Evolutionary conservation across 169 alveolate species (phyloP).

Genomic region (Hepatocystis sp.): DNA sequence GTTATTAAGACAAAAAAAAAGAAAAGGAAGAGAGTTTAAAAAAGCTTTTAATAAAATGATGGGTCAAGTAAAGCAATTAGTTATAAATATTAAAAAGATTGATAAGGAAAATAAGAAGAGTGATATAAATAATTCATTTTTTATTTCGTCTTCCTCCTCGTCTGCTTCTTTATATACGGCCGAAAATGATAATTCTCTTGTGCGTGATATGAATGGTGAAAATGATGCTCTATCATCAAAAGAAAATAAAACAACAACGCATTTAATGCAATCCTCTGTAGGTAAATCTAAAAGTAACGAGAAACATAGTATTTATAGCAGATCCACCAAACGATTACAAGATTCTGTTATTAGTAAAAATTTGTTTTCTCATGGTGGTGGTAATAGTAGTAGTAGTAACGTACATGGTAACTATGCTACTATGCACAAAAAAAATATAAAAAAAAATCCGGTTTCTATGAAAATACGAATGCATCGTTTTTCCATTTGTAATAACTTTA

Average conservation of each 20-base stretch:
- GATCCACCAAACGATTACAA: constrained; percentile 21
- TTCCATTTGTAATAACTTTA: constrained; percentile 46
- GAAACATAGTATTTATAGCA: constrained; percentile 49
- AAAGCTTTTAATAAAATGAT: constrained; percentile 54
- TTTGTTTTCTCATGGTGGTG: not conserved
- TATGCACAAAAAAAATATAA: not conserved
- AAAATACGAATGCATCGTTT: constrained; percentile 74
- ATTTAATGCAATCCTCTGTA: constrained; percentile 53
- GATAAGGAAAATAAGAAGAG: constrained; percentile 64
- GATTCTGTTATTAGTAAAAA: not conserved
- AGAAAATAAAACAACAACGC: constrained; percentile 28
- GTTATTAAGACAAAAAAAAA: constrained; percentile 32
- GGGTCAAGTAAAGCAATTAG: constrained; percentile 39
- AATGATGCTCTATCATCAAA: constrained; percentile 31
- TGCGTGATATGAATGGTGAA: not conserved
- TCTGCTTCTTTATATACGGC: not conserved
- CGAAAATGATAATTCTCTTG: not conserved
- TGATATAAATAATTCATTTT: constrained; percentile 70
- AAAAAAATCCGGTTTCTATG: not conserved
- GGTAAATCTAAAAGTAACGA: constrained; percentile 41
- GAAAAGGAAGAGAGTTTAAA: constrained; percentile 30
- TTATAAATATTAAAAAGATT: constrained; percentile 39
- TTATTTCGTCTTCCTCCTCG: constrained; percentile 70
- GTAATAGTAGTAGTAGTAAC: not conserved
- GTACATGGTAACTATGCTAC: not conserved